phyloP scores from a whole-genome alignment of 495 filamentous ascomycete species.

The Penicillium paradoxum region DNA sequence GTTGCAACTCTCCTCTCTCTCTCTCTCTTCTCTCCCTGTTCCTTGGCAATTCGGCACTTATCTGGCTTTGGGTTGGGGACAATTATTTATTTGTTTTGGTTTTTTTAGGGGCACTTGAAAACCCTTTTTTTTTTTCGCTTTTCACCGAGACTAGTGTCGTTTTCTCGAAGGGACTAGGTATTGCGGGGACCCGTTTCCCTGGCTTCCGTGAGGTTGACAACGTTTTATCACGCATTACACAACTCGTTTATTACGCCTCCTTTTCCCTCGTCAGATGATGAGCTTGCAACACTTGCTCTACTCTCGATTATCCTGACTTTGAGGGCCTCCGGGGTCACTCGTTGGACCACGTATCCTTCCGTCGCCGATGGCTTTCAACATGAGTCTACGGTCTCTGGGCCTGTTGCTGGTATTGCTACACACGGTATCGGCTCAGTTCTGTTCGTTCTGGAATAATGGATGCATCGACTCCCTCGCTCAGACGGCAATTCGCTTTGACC shows the following conservation, averaged over 20 bases:
- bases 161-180: background rate
- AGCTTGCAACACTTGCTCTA: background rate
- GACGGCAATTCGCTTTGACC: conserved; percentile 32
- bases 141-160: conserved; percentile 2
- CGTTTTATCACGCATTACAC: background rate
- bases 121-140: conserved; percentile 11
- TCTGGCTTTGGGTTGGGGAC: background rate
- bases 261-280: background rate
- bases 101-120: too few species aligned
- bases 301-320: conserved; percentile 15
- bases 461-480: conserved; percentile 45
- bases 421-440: conserved; percentile 28
- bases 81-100: too few species aligned
- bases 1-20: background rate
- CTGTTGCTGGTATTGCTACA: conserved; percentile 21
- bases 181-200: conserved; percentile 24
- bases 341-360: background rate
- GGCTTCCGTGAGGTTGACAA: background rate
- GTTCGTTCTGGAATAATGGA: conserved; percentile 36
- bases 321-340: conserved; percentile 24
- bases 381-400: conserved; percentile 10
- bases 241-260: background rate
- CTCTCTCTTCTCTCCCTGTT: background rate
- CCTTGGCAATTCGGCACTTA: background rate
- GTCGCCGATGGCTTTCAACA: conserved; percentile 22